A percentile compares a stretch with the other conserved stretches of the same genome.
phyloP scores from a whole-genome alignment of 352 stramenopile species.

The Pythium rishiriense region DNA sequence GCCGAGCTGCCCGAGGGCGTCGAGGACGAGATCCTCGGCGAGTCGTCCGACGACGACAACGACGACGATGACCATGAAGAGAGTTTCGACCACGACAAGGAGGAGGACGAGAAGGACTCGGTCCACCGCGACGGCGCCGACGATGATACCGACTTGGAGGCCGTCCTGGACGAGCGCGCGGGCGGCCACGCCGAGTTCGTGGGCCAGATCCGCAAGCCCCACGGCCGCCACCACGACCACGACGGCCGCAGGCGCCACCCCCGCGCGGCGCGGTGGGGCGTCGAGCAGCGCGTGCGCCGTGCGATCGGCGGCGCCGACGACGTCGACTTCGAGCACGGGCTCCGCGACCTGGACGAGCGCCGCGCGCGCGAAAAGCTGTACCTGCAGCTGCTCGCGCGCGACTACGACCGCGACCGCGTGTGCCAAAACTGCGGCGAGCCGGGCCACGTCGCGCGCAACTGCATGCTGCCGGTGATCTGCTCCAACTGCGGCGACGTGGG shows the following conservation, averaged over 20 bases:
- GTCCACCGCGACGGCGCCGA: constrained; percentile 13
- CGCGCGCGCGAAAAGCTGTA: constrained; percentile 61
- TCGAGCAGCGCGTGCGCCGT: constrained; percentile 25
- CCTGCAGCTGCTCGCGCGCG: constrained; percentile 53
- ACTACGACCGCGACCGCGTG: constrained; percentile 59
- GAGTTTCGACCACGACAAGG: constrained; percentile 5
- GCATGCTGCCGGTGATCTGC: constrained; percentile 74
- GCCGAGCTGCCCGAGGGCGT: constrained; percentile 20
- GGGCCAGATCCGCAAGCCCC: constrained; percentile 22
- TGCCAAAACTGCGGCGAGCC: constrained; percentile 79
- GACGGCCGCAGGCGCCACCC: not conserved
- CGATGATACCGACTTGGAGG: constrained; percentile 7
- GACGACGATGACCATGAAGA: constrained; percentile 20
- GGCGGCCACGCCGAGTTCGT: constrained; percentile 16
- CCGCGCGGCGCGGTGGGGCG: not conserved
- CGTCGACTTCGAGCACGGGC: constrained; percentile 73
- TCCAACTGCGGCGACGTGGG: constrained; percentile 75
- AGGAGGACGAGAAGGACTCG: constrained; percentile 3
- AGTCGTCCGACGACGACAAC: constrained; percentile 10
- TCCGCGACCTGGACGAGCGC: constrained; percentile 48
- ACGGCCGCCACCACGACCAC: constrained; percentile 1
- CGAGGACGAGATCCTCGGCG: constrained; percentile 19
- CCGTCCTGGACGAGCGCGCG: constrained; percentile 11
- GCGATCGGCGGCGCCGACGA: constrained; percentile 39
- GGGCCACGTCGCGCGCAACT: constrained; percentile 68